phyloP scores from a whole-genome alignment of 1,139 yeast species.

The Magnusiomyces starmeri region DNA sequence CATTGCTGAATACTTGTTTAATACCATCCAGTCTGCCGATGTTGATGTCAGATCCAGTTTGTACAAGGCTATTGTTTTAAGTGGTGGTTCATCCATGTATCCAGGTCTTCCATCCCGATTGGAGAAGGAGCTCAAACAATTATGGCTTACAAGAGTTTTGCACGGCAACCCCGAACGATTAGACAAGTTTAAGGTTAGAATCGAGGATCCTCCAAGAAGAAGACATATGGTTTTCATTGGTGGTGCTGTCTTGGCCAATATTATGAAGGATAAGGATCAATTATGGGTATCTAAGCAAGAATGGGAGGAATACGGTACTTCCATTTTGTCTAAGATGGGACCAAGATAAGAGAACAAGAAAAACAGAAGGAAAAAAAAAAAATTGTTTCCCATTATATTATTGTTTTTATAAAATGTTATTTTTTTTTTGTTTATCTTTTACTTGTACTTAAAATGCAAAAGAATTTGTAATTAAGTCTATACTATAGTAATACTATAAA shows the following conservation, averaged over 20 bases:
- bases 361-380: neutral
- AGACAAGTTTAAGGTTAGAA: conserved; percentile 88
- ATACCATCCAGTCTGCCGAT: conserved; percentile 90
- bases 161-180: conserved; percentile 82
- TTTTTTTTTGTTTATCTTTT: neutral
- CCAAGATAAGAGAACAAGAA: conserved; percentile 50
- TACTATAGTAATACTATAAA: neutral
- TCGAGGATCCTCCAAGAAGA: conserved; percentile 98
- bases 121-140: conserved; percentile 91
- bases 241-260: conserved; percentile 96
- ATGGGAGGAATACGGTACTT: conserved; percentile 95
- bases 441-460: too few species aligned
- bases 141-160: conserved; percentile 86
- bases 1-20: conserved; percentile 84
- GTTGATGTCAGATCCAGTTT: conserved; percentile 85
- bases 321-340: conserved; percentile 81
- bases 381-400: neutral
- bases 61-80: conserved; percentile 84
- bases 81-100: conserved; percentile 98
- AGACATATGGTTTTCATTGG: conserved; percentile 98
- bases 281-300: conserved; percentile 97
- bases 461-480: neutral
- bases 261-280: conserved; percentile 96
- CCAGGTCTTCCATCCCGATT: conserved; percentile 95
- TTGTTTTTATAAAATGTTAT: neutral